Evolutionary conservation across 768 basidiomycete species (phyloP).

Genomic region (Psilocybe cyanescens): DNA sequence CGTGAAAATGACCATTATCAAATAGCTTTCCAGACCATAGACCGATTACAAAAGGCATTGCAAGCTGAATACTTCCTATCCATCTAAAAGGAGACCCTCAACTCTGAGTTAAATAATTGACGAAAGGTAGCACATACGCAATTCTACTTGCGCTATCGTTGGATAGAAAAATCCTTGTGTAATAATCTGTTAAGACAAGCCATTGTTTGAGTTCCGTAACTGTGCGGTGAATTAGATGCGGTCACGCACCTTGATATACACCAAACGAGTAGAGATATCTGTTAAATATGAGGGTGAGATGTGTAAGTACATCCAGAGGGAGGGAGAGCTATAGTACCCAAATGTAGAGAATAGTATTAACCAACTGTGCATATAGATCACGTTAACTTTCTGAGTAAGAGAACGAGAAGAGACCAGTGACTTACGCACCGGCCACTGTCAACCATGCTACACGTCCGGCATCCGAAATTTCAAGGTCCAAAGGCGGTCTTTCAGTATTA

Average conservation of each 20-base stretch:
- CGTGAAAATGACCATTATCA: conserved; percentile 49
- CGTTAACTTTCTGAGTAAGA: too few relatives aligned
- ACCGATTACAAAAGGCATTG: conserved; percentile 41
- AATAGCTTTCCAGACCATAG: conserved; percentile 44
- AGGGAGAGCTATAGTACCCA: conserved; percentile 25
- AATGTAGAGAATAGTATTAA: conserved; percentile 41
- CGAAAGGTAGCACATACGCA: conserved; percentile 28
- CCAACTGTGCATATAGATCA: conserved; percentile 25
- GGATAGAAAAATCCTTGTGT: conserved; percentile 37
- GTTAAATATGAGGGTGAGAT: conserved; percentile 1
- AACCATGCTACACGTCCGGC: too few relatives aligned
- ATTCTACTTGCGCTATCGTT: conserved; percentile 39
- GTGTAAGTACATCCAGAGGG: background rate
- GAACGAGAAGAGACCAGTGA: too few relatives aligned
- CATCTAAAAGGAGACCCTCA: conserved; percentile 30
- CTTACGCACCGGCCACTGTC: too few relatives aligned
- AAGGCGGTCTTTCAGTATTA: too few relatives aligned
- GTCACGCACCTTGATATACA: conserved; percentile 31
- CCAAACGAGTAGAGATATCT: conserved; percentile 28
- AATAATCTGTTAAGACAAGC: conserved; percentile 35
- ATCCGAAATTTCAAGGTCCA: too few relatives aligned
- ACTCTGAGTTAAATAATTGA: too few relatives aligned
- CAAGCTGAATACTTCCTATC: conserved; percentile 51
- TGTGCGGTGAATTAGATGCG: too few relatives aligned
- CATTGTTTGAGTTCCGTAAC: background rate